Evolutionary conservation across 441 rosid species (phyloP).

Genomic region (Iberis amara): DNA sequence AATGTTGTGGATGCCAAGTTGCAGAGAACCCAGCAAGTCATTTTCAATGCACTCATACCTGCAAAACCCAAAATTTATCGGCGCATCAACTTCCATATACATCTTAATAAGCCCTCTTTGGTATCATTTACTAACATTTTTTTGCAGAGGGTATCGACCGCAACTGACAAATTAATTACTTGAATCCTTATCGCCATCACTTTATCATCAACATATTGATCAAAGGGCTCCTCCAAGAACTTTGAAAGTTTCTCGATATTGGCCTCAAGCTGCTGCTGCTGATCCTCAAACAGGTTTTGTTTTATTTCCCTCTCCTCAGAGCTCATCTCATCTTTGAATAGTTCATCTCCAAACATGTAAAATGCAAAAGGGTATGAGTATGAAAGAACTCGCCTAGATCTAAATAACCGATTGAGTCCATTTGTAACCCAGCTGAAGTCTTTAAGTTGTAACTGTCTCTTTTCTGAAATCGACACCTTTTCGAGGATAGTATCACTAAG

Average conservation of each 20-base stretch:
- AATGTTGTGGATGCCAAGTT: slow-evolving; percentile 38
- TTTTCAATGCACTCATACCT: slow-evolving; percentile 57
- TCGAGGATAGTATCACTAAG: slow-evolving; percentile 36
- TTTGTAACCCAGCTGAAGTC: slow-evolving; percentile 59
- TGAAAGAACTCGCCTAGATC: slow-evolving; percentile 57
- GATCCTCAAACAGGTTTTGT: slow-evolving; percentile 61
- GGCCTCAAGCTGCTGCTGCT: slow-evolving; percentile 68
- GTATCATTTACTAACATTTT: too few species aligned
- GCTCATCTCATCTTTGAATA: slow-evolving; percentile 46
- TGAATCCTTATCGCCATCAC: slow-evolving; percentile 41
- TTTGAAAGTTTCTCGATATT: slow-evolving; percentile 66
- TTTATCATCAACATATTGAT: slow-evolving; percentile 33
- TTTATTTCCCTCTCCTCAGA: slow-evolving; percentile 40
- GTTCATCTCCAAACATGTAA: slow-evolving; percentile 59
- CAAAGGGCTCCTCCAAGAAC: slow-evolving; percentile 53
- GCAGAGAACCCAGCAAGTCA: slow-evolving; percentile 55
- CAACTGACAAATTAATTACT: slow-evolving; percentile 40
- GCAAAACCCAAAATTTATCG: too few species aligned
- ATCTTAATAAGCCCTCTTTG: too few species aligned
- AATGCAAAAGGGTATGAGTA: slow-evolving; percentile 64
- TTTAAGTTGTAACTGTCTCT: slow-evolving; percentile 36
- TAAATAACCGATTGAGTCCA: slow-evolving; percentile 47
- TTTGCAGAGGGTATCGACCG: slow-evolving; percentile 55
- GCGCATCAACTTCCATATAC: too few species aligned
- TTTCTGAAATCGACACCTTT: slow-evolving; percentile 40